These are phyloP conservation scores for Emmonsia crescens DNA, from an alignment of 2,329 filamentous ascomycete species.

Conservation along the genomic window DNA sequence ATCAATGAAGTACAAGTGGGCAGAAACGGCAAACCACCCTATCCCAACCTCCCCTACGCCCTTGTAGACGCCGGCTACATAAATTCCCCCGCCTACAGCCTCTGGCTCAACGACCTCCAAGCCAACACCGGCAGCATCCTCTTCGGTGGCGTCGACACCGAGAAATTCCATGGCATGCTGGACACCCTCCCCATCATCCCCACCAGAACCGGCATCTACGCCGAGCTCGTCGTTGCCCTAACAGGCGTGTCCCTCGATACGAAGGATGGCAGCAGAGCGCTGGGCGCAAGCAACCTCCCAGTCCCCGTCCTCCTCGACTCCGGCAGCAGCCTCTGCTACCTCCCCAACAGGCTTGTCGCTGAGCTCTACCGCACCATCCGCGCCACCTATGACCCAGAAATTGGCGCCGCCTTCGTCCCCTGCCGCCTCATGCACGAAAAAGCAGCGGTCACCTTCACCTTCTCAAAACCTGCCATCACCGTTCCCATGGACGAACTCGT, in stretches of 20 bases:
- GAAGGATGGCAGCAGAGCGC: conserved; percentile 13
- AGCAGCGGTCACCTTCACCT: conserved; percentile 44
- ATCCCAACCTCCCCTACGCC: conserved; percentile 58
- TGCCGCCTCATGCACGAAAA: conserved; percentile 40
- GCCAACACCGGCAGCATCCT: conserved; percentile 56
- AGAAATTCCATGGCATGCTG: conserved; percentile 52
- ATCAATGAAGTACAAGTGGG: conserved; percentile 66
- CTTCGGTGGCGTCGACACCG: conserved; percentile 64
- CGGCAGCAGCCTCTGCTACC: conserved; percentile 56
- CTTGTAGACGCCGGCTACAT: conserved; percentile 53
- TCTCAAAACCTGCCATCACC: conserved; percentile 42
- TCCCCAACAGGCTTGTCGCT: conserved; percentile 43
- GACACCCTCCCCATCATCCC: conserved; percentile 56
- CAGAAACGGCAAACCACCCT: conserved; percentile 39
- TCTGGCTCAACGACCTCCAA: conserved; percentile 65
- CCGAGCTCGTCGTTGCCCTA: conserved; percentile 59
- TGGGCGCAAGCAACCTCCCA: conserved; percentile 22
- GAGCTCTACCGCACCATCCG: conserved; percentile 49
- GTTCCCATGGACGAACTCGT: conserved; percentile 51
- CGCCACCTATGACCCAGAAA: conserved; percentile 45
- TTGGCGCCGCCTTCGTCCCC: conserved; percentile 43
- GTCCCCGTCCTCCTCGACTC: conserved; percentile 60
- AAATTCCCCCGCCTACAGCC: conserved; percentile 56
- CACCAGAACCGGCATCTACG: conserved; percentile 38
- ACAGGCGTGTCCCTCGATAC: conserved; percentile 43